These are phyloP conservation scores for Mortierella sp. DNA, from an alignment of 371 early-diverging fungal genomes.

Conservation along the genomic window DNA sequence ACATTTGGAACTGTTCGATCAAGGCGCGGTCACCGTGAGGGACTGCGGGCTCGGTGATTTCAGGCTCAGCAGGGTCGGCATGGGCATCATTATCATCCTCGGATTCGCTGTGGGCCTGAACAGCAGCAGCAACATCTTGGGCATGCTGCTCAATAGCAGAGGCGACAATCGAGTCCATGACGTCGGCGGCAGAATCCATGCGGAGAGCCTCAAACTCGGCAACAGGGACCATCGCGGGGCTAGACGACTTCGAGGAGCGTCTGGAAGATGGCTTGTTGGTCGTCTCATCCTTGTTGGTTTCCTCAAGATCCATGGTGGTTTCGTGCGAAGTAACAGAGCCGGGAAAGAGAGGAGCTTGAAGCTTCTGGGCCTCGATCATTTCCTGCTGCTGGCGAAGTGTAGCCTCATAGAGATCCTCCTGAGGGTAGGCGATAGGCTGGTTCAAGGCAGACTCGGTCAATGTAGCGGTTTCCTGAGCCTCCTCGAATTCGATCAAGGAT, in stretches of 20 bases:
- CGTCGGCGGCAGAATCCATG: conserved; percentile 37
- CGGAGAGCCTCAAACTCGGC: conserved; percentile 44
- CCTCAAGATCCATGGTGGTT: neutral
- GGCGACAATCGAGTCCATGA: conserved; percentile 49
- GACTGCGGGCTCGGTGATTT: neutral
- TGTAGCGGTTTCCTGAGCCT: conserved; percentile 14
- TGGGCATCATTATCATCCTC: neutral
- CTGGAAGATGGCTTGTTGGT: neutral
- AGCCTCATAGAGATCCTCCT: conserved; percentile 16
- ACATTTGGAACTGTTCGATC: conserved; percentile 49
- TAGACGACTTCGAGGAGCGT: conserved; percentile 9
- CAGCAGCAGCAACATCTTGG: conserved; percentile 26
- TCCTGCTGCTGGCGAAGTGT: conserved; percentile 35
- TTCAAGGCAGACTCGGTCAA: neutral
- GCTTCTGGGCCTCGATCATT: conserved; percentile 22
- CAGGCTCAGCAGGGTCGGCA: conserved; percentile 33
- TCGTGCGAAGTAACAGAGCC: conserved; percentile 12
- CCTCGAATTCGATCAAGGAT: conserved; percentile 50
- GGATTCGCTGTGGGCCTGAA: conserved; percentile 7
- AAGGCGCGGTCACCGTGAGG: conserved; percentile 22
- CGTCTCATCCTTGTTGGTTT: neutral
- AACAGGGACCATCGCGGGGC: conserved; percentile 24
- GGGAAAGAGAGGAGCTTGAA: conserved; percentile 25
- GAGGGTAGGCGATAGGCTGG: conserved; percentile 15
- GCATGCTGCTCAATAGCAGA: conserved; percentile 56